These are phyloP conservation scores for Phytophthora pinifolia DNA, from an alignment of 352 stramenopile genomes.

Conservation along the genomic window DNA sequence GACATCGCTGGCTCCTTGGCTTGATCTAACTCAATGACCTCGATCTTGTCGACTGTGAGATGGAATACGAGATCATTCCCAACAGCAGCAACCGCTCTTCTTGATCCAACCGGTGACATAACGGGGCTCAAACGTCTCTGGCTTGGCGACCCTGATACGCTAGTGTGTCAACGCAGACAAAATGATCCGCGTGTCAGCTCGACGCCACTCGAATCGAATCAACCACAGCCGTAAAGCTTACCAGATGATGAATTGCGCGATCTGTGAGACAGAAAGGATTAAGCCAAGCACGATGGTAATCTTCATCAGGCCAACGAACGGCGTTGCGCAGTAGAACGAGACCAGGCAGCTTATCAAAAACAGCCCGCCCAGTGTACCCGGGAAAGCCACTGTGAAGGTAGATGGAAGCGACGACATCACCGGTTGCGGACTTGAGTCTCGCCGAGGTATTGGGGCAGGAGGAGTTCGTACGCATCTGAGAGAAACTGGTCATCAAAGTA, in stretches of 20 bases:
- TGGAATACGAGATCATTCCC: conserved; percentile 48
- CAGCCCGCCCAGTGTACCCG: conserved; percentile 58
- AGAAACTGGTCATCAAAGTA: conserved; percentile 31
- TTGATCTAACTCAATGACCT: conserved; percentile 67
- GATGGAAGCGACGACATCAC: conserved; percentile 47
- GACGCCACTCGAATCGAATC: not conserved
- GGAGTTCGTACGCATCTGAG: conserved; percentile 49
- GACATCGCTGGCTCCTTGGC: conserved; percentile 30
- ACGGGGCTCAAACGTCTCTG: conserved; percentile 22
- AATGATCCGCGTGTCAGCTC: not conserved
- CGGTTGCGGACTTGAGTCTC: conserved; percentile 43
- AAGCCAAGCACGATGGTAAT: conserved; percentile 84
- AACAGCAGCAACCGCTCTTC: conserved; percentile 17
- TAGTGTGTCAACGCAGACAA: conserved; percentile 16
- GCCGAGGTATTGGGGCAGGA: conserved; percentile 37
- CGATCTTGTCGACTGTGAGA: conserved; percentile 59
- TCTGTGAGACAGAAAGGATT: conserved; percentile 76
- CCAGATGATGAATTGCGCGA: conserved; percentile 64
- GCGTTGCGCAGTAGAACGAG: conserved; percentile 67
- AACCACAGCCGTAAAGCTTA: conserved; percentile 20
- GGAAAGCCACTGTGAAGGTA: conserved; percentile 67
- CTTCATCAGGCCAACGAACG: conserved; percentile 85
- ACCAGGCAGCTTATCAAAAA: conserved; percentile 80
- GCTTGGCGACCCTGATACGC: conserved; percentile 36
- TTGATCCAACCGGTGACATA: conserved; percentile 15